A percentile compares a stretch with the other conserved stretches of the same genome.
phyloP scores from a whole-genome alignment of 1,284 basidiomycete species.

The Sanguinoderma infundibulare region DNA sequence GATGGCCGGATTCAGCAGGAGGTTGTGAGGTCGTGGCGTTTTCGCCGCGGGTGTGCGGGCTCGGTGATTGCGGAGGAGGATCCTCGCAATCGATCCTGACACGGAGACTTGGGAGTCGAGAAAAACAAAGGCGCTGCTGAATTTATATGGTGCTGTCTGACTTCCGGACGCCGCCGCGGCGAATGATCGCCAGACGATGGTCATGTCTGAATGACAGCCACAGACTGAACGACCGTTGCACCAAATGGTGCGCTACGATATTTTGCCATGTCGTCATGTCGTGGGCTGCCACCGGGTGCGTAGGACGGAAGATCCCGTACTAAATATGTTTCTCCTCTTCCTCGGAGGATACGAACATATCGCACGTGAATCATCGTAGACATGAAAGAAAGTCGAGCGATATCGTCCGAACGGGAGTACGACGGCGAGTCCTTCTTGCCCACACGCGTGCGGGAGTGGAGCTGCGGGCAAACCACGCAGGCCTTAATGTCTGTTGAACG shows the following conservation, averaged over 20 bases:
- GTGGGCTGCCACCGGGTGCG: background rate
- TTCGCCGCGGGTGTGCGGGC: conserved; percentile 46
- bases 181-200: background rate
- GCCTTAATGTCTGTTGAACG: conserved; percentile 12
- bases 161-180: background rate
- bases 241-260: background rate
- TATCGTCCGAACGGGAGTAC: background rate
- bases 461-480: conserved; percentile 5
- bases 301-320: background rate
- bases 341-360: background rate
- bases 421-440: background rate
- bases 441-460: conserved; percentile 3
- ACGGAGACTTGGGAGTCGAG: conserved; percentile 25
- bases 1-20: conserved; percentile 60
- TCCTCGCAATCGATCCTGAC: background rate
- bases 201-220: background rate
- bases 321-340: background rate
- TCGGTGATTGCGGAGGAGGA: conserved; percentile 50
- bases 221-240: too few relatives aligned
- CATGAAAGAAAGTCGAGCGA: background rate
- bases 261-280: background rate
- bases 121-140: conserved; percentile 53
- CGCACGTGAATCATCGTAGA: background rate
- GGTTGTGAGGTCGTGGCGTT: conserved; percentile 61
- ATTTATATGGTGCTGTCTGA: conserved; percentile 44